Evolutionary conservation across 2,329 filamentous ascomycete species (phyloP).

Genomic region (Tolypocladium album): DNA sequence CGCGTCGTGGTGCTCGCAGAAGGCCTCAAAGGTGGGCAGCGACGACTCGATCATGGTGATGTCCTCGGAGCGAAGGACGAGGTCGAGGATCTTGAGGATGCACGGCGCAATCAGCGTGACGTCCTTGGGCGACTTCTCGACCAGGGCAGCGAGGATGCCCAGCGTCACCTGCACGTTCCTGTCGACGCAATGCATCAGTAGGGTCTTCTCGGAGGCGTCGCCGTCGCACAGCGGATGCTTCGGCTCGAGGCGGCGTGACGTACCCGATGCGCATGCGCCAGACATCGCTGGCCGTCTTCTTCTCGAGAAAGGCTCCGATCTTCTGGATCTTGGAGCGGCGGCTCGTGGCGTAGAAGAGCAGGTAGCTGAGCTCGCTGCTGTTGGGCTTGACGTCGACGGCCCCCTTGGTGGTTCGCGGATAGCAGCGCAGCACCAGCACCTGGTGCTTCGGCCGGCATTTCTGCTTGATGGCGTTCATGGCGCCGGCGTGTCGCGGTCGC

Average conservation of each 20-base stretch:
- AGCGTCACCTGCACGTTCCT: conserved; percentile 93
- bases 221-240: background rate
- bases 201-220: background rate
- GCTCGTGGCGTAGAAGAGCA: conserved; percentile 93
- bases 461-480: conserved; percentile 55
- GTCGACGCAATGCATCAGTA: background rate
- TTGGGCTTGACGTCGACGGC: conserved; percentile 91
- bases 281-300: conserved; percentile 85
- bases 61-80: conserved; percentile 75
- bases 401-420: conserved; percentile 84
- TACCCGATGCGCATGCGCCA: conserved; percentile 82
- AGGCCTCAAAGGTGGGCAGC: conserved; percentile 73
- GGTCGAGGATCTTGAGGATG: conserved; percentile 74
- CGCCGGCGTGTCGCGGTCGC: conserved; percentile 1
- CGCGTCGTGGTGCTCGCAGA: conserved; percentile 81
- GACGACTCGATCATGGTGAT: conserved; percentile 90
- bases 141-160: conserved; percentile 80
- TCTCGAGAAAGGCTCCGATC: conserved; percentile 88
- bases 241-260: conserved; percentile 11
- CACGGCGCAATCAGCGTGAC: conserved; percentile 79
- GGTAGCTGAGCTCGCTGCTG: conserved; percentile 90
- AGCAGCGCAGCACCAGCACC: conserved; percentile 91
- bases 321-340: conserved; percentile 93
- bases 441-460: conserved; percentile 89
- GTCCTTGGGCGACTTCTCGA: conserved; percentile 87